Base-by-base conservation (phyloP, 352 stramenopile species). In the Globisporangium mamillatum region DNA sequence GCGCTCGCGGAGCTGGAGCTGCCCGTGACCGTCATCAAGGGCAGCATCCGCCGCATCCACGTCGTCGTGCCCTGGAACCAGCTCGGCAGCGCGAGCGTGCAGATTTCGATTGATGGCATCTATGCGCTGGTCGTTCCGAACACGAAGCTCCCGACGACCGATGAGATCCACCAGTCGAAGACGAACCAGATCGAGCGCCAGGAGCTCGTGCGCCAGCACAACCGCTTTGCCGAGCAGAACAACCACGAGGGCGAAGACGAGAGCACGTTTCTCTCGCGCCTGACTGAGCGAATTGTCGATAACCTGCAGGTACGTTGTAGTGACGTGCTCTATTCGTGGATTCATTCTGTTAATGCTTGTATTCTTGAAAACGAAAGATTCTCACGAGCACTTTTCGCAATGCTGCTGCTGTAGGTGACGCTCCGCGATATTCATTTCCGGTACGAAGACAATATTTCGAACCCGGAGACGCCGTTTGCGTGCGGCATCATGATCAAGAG, bases 11-110 rank as follows among this genome's bases (percentile, higher is more conserved):
- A 95, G 70, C 69, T 95, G 32, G 75, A 94, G 50, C 68, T 95
- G 22, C 88, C 88, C 24, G 79, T 95, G 55, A 71, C 77, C 12
- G 77, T 95, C 32, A 68, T 89, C 25, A 76, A 77, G 41, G 88
- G 88, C 60, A 80, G 58, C 25, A 82, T 95, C 16, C 61, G 60
- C 12, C 84, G 86, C 64, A 78, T 95, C 27, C 77, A 89, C 32
- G 85, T 95, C 56, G 74, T 88, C n/a, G 88, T 95, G 8, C 88
- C 88, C n/a, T 95, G 88, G 88, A 94, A 95, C 66, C 84, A 92
- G 18, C 66, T 95, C 25, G 86, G 86, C 25, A 91, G 79, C 59
- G 78, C 86, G 4, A 95, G 88, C 61, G 88, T 95, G 25, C 84
- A 86, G 61, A 78, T 95, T 60, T 71, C 80, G 58, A 76, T 95